Percentiles rank a stretch among this genome's conserved stretches.
Conservation (phyloP, 768 basidiomycete genomes). For the Imleria badia region DNA sequence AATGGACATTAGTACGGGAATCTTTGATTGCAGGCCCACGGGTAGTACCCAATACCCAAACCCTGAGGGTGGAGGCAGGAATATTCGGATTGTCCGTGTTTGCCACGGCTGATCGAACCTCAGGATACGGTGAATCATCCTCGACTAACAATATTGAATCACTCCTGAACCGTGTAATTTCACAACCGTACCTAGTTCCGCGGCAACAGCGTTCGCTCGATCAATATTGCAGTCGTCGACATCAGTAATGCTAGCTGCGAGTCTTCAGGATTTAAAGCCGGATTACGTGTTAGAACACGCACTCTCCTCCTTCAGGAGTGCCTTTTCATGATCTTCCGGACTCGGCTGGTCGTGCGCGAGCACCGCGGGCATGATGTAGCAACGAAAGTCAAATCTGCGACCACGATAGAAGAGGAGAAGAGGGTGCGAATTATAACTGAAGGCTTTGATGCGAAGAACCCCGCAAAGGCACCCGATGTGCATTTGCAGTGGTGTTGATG, state of each 20-base stretch:
- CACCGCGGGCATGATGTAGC: no score
- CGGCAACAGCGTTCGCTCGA: constrained; percentile 11
- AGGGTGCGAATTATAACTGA: no score
- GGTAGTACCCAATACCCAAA: constrained; percentile 61
- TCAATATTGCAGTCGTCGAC: constrained; percentile 42
- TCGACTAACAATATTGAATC: constrained; percentile 34
- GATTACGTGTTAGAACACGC: no score
- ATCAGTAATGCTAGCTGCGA: constrained; percentile 1
- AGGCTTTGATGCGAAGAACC: no score
- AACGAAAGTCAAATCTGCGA: no score
- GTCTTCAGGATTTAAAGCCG: no score
- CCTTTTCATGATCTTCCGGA: no score
- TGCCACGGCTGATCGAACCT: constrained; percentile 77
- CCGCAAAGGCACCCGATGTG: no score
- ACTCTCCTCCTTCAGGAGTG: no score
- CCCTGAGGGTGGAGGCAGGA: constrained; percentile 57
- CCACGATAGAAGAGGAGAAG: no score
- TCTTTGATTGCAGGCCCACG: neutral
- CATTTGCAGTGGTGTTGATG: no score
- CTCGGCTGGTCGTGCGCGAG: no score
- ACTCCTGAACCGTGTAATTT: neutral
- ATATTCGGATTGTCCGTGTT: constrained; percentile 70
- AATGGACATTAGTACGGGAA: neutral
- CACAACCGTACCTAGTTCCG: constrained; percentile 14
- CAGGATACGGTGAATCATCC: constrained; percentile 85